Percentiles rank a stretch among this genome's conserved stretches.
phyloP scores from a whole-genome alignment of 768 basidiomycete genomes.

The Termitomyces sp. region DNA sequence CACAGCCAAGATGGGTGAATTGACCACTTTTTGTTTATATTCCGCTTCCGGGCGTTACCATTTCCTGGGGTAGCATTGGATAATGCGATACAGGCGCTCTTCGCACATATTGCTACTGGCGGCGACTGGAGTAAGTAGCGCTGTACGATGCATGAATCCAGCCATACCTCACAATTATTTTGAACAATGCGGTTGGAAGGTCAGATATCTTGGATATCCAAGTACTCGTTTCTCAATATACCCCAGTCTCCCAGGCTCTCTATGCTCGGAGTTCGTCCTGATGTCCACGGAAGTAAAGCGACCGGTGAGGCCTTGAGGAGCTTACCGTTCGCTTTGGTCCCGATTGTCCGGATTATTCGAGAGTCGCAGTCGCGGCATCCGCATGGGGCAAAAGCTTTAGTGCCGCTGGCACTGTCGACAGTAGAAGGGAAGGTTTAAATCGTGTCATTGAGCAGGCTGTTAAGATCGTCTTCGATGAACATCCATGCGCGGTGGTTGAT shows the following conservation, averaged over 20 bases:
- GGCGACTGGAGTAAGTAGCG: too few species aligned
- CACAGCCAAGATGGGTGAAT: too few species aligned
- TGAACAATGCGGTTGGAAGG: slow-evolving; percentile 72
- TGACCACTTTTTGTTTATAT: too few species aligned
- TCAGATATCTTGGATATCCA: slow-evolving; percentile 17
- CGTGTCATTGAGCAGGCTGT: slow-evolving; percentile 44
- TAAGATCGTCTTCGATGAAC: slow-evolving; percentile 49
- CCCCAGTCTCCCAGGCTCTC: slow-evolving; percentile 55
- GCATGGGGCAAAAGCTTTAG: slow-evolving; percentile 44
- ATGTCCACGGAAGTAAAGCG: slow-evolving; percentile 43
- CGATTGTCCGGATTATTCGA: slow-evolving; percentile 50
- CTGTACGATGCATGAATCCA: slow-evolving; percentile 15
- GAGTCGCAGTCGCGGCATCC: slow-evolving; percentile 64
- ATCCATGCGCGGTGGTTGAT: slow-evolving; percentile 62
- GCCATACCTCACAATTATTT: slow-evolving; percentile 67
- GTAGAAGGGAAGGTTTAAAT: slow-evolving; percentile 25
- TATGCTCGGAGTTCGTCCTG: slow-evolving; percentile 61
- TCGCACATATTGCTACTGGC: too few species aligned
- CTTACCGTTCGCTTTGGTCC: slow-evolving; percentile 66
- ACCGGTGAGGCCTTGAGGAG: slow-evolving; percentile 39
- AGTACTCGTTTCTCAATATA: neutral
- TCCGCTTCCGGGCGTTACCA: too few species aligned
- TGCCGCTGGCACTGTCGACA: slow-evolving; percentile 13
- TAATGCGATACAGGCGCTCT: too few species aligned
- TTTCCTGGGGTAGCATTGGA: too few species aligned